Evolutionary conservation across 441 rosid species (phyloP).

Genomic region (Syzygium syzygioides): DNA sequence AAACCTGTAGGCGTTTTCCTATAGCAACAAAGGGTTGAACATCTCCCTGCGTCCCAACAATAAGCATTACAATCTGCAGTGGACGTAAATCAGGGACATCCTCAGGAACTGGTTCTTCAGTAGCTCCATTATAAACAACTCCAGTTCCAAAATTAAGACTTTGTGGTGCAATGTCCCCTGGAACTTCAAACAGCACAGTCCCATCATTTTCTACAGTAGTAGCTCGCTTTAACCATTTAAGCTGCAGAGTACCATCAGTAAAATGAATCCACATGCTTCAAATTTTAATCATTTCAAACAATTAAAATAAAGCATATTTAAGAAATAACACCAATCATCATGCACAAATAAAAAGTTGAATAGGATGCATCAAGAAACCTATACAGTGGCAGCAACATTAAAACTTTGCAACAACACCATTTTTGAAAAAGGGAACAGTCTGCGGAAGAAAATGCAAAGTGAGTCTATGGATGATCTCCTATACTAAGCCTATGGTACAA

Average conservation of each 20-base stretch:
- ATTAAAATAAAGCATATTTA: neutral
- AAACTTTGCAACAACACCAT: neutral
- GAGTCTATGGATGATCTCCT: neutral
- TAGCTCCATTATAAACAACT: conserved; percentile 12
- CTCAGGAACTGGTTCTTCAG: conserved; percentile 15
- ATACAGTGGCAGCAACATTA: neutral
- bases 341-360: neutral
- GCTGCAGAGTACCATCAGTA: conserved; percentile 20
- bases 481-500: neutral
- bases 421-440: neutral
- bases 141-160: conserved; percentile 21
- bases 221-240: conserved; percentile 33
- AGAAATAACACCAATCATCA: neutral
- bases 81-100: conserved; percentile 27
- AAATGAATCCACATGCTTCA: neutral
- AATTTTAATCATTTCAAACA: neutral
- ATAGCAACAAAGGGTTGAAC: conserved; percentile 57
- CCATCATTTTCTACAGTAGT: conserved; percentile 39
- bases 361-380: neutral
- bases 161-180: conserved; percentile 24
- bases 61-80: conserved; percentile 46
- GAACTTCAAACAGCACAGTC: conserved; percentile 45
- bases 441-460: neutral
- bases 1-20: conserved; percentile 48
- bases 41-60: conserved; percentile 56